Conservation (phyloP, 257 asterid genomes). For the Voacanga thouarsii region DNA sequence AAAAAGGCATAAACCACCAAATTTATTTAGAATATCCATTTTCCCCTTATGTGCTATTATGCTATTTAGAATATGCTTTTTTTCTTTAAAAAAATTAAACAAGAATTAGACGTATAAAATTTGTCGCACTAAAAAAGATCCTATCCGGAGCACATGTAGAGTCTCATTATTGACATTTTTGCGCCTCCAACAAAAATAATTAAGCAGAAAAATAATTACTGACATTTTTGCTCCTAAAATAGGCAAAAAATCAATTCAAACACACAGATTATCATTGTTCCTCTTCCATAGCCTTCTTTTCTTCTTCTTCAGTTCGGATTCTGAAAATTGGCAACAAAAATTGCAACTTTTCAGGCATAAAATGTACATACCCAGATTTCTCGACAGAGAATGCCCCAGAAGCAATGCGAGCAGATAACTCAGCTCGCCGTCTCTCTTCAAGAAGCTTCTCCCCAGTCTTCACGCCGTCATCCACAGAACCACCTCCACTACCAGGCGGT, state of each 20-base stretch:
- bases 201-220: not conserved
- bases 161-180: not conserved
- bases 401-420: slow-evolving; percentile 83
- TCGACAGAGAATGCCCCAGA: slow-evolving; percentile 81
- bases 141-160: too few species aligned
- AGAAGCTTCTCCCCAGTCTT: slow-evolving; percentile 56
- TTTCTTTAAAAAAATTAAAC: too few species aligned
- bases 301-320: not conserved
- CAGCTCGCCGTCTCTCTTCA: slow-evolving; percentile 70
- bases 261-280: not conserved
- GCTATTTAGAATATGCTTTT: too few species aligned
- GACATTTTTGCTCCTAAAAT: not conserved
- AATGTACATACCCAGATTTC: slow-evolving; percentile 46
- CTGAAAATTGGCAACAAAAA: not conserved
- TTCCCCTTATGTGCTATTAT: too few species aligned
- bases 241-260: not conserved
- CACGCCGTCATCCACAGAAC: slow-evolving; percentile 35
- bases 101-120: too few species aligned
- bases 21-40: too few species aligned
- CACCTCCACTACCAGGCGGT: slow-evolving; percentile 15
- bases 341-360: not conserved
- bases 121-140: too few species aligned
- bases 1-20: too few species aligned
- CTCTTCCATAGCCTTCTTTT: too few species aligned
- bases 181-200: not conserved